Conservation (phyloP, 768 basidiomycete genomes). For the Ramaria sp. region DNA sequence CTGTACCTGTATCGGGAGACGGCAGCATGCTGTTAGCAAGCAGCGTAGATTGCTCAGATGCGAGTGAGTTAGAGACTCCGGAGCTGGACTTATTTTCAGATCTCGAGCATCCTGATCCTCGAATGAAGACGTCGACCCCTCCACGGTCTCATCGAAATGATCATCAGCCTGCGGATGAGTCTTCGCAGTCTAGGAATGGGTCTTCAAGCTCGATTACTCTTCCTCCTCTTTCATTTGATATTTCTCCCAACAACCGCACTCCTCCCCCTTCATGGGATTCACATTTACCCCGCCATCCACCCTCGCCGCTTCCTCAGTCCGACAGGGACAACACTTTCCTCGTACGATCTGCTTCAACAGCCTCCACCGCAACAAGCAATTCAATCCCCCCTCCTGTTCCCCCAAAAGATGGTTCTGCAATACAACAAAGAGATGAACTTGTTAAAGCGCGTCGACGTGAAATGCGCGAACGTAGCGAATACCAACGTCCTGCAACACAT, state of each 20-base stretch:
- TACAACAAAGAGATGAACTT: conserved; percentile 8
- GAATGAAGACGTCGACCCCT: conserved; percentile 4
- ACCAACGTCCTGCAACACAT: conserved; percentile 1
- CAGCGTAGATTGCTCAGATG: not conserved
- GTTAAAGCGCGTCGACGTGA: conserved; percentile 3
- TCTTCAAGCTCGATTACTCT: not conserved
- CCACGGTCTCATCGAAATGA: not conserved
- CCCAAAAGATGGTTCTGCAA: conserved; percentile 6
- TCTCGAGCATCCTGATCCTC: not conserved
- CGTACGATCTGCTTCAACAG: not conserved
- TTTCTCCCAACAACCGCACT: not conserved
- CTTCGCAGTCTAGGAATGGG: not conserved
- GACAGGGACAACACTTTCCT: not conserved
- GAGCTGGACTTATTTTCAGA: not conserved
- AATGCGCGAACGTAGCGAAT: not conserved
- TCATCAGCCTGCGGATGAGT: not conserved
- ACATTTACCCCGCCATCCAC: not conserved
- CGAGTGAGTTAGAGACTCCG: not conserved
- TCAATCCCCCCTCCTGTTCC: conserved; percentile 7
- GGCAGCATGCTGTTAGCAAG: not conserved
- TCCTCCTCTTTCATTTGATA: conserved; percentile 6
- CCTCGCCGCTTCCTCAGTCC: not conserved
- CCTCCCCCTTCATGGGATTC: not conserved
- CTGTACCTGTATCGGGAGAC: not conserved
- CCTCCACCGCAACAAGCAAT: not conserved